Evolutionary conservation across 352 stramenopile genomes (phyloP).

Genomic region (Pythium brachiatum): DNA sequence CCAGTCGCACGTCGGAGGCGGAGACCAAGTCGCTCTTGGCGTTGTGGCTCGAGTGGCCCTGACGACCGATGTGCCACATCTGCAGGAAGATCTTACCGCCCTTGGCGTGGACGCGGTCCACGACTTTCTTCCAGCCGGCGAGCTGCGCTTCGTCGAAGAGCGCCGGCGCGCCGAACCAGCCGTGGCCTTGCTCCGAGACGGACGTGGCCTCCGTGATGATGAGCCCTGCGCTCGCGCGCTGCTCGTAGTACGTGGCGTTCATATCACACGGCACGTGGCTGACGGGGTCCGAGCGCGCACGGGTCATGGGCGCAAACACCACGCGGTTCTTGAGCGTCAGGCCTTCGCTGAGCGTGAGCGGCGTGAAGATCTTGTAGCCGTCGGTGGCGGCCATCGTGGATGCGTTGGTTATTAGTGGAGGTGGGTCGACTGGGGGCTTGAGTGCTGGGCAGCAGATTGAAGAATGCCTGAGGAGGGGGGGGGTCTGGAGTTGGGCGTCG

Average conservation of each 20-base stretch:
- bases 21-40: slow-evolving; percentile 31
- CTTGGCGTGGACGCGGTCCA: neutral
- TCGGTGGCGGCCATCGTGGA: neutral
- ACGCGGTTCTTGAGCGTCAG: slow-evolving; percentile 29
- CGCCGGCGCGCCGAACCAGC: slow-evolving; percentile 7
- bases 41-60: slow-evolving; percentile 38
- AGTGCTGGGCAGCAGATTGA: neutral
- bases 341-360: slow-evolving; percentile 2
- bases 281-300: neutral
- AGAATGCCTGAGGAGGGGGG: neutral
- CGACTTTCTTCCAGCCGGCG: neutral
- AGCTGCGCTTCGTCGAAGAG: slow-evolving; percentile 27
- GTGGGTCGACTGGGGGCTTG: neutral
- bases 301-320: slow-evolving; percentile 30
- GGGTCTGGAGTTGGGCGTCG: neutral
- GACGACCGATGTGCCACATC: slow-evolving; percentile 65
- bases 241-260: slow-evolving; percentile 28
- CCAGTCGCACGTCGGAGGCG: slow-evolving; percentile 19
- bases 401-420: neutral
- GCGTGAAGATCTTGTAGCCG: slow-evolving; percentile 15
- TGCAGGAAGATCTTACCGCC: slow-evolving; percentile 40
- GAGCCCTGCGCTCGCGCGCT: slow-evolving; percentile 10
- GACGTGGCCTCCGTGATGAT: slow-evolving; percentile 6
- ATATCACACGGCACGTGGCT: slow-evolving; percentile 8
- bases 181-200: neutral